Evolutionary conservation across 2,329 filamentous ascomycete species (phyloP).

Genomic region (Metarhizium guizhouense): DNA sequence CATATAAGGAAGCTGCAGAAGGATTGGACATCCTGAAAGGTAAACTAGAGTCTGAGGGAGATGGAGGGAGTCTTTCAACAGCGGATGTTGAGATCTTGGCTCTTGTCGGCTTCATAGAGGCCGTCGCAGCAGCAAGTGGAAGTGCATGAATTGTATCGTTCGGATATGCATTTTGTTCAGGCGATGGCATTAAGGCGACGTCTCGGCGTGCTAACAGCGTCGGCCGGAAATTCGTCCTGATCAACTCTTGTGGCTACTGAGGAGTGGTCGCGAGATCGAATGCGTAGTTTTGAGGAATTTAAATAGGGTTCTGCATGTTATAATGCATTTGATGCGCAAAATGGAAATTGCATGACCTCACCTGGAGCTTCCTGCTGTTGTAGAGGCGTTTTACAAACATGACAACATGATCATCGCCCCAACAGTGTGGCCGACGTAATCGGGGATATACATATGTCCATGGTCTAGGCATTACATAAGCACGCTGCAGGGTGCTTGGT

Average conservation of each 20-base stretch:
- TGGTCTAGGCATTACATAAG: too few relatives aligned
- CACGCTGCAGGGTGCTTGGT: too few relatives aligned
- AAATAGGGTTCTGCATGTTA: background rate
- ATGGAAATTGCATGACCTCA: background rate
- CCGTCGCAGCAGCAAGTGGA: constrained; percentile 53
- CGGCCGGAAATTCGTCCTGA: background rate
- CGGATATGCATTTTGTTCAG: constrained; percentile 53
- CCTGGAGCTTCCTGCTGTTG: background rate
- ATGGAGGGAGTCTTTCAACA: constrained; percentile 34
- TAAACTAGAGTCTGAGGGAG: constrained; percentile 43
- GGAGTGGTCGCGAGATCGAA: background rate
- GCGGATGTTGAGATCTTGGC: constrained; percentile 48
- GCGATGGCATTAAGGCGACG: constrained; percentile 56
- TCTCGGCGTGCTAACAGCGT: constrained; percentile 4
- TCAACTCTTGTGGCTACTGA: constrained; percentile 11
- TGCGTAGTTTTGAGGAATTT: background rate
- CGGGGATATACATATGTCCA: too few relatives aligned
- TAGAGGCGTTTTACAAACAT: background rate
- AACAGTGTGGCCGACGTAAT: too few relatives aligned
- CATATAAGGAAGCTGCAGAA: constrained; percentile 52
- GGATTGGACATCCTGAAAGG: constrained; percentile 47
- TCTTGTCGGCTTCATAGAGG: constrained; percentile 45
- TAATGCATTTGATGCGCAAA: background rate
- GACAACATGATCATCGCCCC: too few relatives aligned
- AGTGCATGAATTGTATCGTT: constrained; percentile 61